These are phyloP conservation scores for Leccinum broughii DNA, from an alignment of 768 basidiomycete genomes.

Conservation along the genomic window DNA sequence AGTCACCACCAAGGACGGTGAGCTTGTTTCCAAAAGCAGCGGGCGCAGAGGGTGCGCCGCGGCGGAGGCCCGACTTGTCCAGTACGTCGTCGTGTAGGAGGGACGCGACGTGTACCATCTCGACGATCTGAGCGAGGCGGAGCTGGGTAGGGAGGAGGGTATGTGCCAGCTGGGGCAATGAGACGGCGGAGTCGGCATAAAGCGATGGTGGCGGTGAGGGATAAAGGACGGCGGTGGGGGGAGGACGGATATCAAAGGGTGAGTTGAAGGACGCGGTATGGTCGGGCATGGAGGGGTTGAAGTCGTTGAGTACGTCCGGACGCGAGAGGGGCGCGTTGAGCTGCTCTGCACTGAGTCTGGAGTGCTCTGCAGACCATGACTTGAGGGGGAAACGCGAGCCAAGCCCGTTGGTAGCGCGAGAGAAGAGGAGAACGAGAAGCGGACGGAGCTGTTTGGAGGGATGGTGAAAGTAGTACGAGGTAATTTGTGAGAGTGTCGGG, in stretches of 20 bases:
- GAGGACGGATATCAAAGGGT: constrained; percentile 51
- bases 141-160: constrained; percentile 77
- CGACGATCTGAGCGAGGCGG: constrained; percentile 92
- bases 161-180: constrained; percentile 36
- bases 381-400: constrained; percentile 64
- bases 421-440: constrained; percentile 83
- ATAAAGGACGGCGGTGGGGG: constrained; percentile 21
- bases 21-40: constrained; percentile 90
- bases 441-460: constrained; percentile 92
- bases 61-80: constrained; percentile 69
- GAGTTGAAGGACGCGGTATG: constrained; percentile 65
- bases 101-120: constrained; percentile 97
- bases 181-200: constrained; percentile 13
- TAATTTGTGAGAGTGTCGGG: constrained; percentile 82
- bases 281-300: constrained; percentile 86
- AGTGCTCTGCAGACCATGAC: constrained; percentile 60
- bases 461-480: constrained; percentile 88
- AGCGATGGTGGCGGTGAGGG: constrained; percentile 30
- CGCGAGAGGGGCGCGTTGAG: constrained; percentile 80
- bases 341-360: constrained; percentile 53
- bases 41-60: constrained; percentile 67
- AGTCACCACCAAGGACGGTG: constrained; percentile 92
- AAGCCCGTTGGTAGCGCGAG: constrained; percentile 91
- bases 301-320: constrained; percentile 85
- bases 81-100: constrained; percentile 91